Evolutionary conservation across 208 protist species (phyloP), one percentile per base, ranked within the genome.

Genomic region (Leishmania martiniquensis): DNA sequence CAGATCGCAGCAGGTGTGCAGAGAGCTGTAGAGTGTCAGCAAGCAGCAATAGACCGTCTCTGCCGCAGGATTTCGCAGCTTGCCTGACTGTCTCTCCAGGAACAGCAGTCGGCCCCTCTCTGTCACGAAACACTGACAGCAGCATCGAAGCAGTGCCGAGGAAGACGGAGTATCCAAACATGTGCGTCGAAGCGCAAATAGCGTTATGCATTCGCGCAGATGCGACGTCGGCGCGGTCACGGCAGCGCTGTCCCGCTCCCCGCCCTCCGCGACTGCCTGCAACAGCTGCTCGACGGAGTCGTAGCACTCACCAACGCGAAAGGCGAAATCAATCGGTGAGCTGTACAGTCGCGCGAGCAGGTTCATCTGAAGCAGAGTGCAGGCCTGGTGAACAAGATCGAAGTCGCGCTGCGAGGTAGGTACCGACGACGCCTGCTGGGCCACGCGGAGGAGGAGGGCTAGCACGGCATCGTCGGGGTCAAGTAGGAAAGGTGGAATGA

Each of bases 91-190:
- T 59, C 77, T 80, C 76, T 90, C 87, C 22, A 96, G 74, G 78
- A 93, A 96, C 37, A 49, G 66, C 59, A 93, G 76, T 32, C 87
- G 85, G 34, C 77, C 76, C 47, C 82, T 69, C 69, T 88, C 85
- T n/a, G 82, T 87, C 52, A 96, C 78, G 68, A 96, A 91, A 75
- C 92, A 96, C 51, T 85, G 87, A 66, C 89, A 91, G 52, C 88
- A 93, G 76, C 80, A 89, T 32, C 65, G 81, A 47, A 92, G 86
- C 54, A 95, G 84, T 42, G 72, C 82, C 29, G 63, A 59, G 29
- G 68, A 67, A 22, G 74, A 78, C 15, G 72, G 20, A 17, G 60
- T n/a, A n/a, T 74, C 39, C 13, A 83, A 71, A 80, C 84, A 85
- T 22, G 49, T 59, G 10, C 52, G 52, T 32, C 71, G 67, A 37